Evolutionary conservation across 495 filamentous ascomycete species (phyloP).

Genomic region (Paragyromitra xinjiangensis): DNA sequence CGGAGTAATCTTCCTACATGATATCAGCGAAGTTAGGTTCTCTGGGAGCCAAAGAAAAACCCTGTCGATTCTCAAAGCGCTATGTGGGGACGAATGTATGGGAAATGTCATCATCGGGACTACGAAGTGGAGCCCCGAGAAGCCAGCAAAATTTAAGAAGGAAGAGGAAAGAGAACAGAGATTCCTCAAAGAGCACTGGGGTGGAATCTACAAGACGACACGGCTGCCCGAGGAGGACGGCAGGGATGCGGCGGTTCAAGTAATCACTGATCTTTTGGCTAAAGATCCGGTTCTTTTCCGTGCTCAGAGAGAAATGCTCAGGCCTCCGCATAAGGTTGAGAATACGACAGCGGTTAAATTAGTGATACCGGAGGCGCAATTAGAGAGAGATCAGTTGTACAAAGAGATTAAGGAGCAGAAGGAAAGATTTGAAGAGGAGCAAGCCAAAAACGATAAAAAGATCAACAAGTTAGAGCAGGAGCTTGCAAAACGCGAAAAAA

Average conservation of each 20-base stretch:
- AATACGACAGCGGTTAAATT: conserved; percentile 19
- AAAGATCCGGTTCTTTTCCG: conserved; percentile 14
- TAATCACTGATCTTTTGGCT: conserved; percentile 5
- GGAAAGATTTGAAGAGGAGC: neutral
- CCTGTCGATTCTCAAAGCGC: conserved; percentile 16
- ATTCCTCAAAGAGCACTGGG: conserved; percentile 20
- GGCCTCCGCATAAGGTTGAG: neutral
- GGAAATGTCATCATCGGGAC: conserved; percentile 29
- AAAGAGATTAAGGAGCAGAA: neutral
- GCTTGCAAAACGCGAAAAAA: neutral
- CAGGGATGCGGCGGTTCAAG: neutral
- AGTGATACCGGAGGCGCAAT: neutral
- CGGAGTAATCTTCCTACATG: conserved; percentile 36
- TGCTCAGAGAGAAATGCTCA: conserved; percentile 21
- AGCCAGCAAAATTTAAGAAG: neutral
- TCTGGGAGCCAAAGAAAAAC: conserved; percentile 39
- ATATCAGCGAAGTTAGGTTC: conserved; percentile 31
- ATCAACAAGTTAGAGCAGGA: neutral
- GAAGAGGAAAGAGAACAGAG: neutral
- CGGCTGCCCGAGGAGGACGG: conserved; percentile 1
- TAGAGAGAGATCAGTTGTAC: neutral
- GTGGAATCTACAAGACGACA: conserved; percentile 1
- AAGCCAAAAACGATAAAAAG: neutral
- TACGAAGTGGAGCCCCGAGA: conserved; percentile 9
- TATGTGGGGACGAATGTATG: conserved; percentile 34